Evolutionary conservation across 495 filamentous ascomycete genomes (phyloP), one percentile per base, ranked within the genome.

Genomic region (Aspergillus ostianus): DNA sequence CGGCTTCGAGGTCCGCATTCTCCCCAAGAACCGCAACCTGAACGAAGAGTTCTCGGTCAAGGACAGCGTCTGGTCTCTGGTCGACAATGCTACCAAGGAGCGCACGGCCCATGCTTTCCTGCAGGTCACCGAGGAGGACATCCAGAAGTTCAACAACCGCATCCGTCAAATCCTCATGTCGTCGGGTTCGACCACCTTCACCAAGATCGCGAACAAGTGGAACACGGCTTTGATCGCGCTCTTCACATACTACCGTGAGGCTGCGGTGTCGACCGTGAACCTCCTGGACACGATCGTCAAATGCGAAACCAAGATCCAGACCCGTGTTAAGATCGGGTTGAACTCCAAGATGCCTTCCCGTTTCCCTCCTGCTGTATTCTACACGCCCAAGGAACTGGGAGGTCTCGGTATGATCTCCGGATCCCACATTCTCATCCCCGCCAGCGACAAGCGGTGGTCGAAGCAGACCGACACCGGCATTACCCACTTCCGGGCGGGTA

Each of bases 161-260:
- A 98, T 99, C 70, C 88, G 95, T 47, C 95, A 99, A 68, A 98
- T 99, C 71, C 84, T 99, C 27, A 99, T 99, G 95, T 96, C 92
- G 13, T 98, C 93, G 60, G 95, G 95, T 26, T 96, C 92, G 4
- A 99, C 95, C 3, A 99, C 95, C 1, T 99, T 99, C 80, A 99
- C 95, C 51, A 99, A 99, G 84, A 99, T 99, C 67, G 95, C 95
- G 51, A 99, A 99, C 74, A 99, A 99, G 74, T 99, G 95, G 95
- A 99, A 99, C 73, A 98, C 95, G 0, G 92, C 90, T 7, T 77
- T 99, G 57, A 99, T 99, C 68, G 93, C 95, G n/a, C 82, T 99
- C 26, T 99, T 99, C 79, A 99, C 95, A 0, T 99, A 99, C 73
- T 99, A 98, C 70, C 92, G 95, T 68, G 95, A 99, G 69, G 95